Base-by-base conservation (phyloP, 106 monocot genomes). In the Acanthochlamys bracteata region DNA sequence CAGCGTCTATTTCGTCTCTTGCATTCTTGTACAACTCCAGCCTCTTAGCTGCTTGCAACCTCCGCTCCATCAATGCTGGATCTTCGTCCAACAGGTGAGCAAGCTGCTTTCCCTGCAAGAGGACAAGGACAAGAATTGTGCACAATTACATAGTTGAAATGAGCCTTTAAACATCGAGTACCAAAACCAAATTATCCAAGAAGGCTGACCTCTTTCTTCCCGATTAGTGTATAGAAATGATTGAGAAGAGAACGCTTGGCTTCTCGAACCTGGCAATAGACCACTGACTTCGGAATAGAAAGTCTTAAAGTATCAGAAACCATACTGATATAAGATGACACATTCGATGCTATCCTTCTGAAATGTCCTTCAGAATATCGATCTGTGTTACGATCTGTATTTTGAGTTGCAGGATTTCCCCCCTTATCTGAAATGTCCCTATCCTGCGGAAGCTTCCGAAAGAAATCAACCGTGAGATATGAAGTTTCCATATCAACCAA, bases 391-490 rank as follows among this genome's bases (percentile, higher is more conserved):
- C 79, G 61, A 54, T 79, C 74, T 52, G 65, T 45, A 51, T 66
- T 65, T 21, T 75, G 54, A 20, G 71, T 53, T 10, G 74, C 20
- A 40, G 79, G 56, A 39, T 78, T 62, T n/a, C 78, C 81, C 10
- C 74, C 73, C 63, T 79, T 92, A 53, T 92, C 92, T 17, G 82
- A 33, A 33, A 33, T 33, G 33, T 33, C 33, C 33, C 33, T 60
- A 67, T 92, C 92, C 69, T 86, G 83, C 42, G 92, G 92, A 58
- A 86, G 86, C 69, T 74, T 92, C 59, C 92, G 66, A 72, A 92
- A 92, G 68, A 92, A 92, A 9, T 92, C 92, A 7, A 86, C 92
- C 10, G 92, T 92, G 21, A 92, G 56, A 53, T 92, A 92, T 23
- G 86, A 68, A 3, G 86, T 39, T 42, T 92, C 92, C 92, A 86